A percentile compares a stretch with the other conserved stretches of the same genome.
Conservation (phyloP, 495 filamentous ascomycete species). For the Oleoguttula mirabilis region DNA sequence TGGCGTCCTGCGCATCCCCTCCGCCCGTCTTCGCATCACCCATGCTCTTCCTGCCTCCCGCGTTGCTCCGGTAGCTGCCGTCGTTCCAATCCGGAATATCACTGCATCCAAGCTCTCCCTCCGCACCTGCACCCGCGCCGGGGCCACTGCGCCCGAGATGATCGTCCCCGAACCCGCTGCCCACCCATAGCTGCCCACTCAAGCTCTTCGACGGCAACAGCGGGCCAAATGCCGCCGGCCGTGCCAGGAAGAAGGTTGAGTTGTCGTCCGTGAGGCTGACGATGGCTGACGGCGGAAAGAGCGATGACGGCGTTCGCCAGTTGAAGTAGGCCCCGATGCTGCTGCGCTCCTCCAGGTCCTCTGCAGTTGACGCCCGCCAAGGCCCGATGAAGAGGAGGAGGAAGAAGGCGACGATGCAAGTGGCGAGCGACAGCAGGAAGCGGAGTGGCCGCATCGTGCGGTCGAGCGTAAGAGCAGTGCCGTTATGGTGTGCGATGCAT, state of each 20-base stretch:
- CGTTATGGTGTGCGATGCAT: too few relatives aligned
- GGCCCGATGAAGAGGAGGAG: slow-evolving; percentile 26
- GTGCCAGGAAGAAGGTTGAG: slow-evolving; percentile 85
- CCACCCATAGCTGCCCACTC: slow-evolving; percentile 79
- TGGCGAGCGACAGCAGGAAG: slow-evolving; percentile 29
- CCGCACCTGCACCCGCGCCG: slow-evolving; percentile 36
- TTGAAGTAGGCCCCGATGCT: slow-evolving; percentile 44
- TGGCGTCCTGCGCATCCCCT: background rate
- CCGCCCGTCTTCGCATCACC: slow-evolving; percentile 1
- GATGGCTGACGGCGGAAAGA: slow-evolving; percentile 88
- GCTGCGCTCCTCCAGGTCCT: slow-evolving; percentile 7
- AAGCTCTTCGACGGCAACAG: slow-evolving; percentile 60
- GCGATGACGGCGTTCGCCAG: slow-evolving; percentile 55
- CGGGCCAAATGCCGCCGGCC: slow-evolving; percentile 89
- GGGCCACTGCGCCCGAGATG: slow-evolving; percentile 47
- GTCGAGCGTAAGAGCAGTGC: too few relatives aligned
- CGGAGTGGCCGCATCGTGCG: slow-evolving; percentile 31
- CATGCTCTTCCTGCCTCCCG: slow-evolving; percentile 2
- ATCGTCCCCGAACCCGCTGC: slow-evolving; percentile 77
- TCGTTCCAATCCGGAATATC: slow-evolving; percentile 90
- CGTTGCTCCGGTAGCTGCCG: slow-evolving; percentile 27
- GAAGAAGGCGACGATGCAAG: slow-evolving; percentile 25
- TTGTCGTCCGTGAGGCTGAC: slow-evolving; percentile 97
- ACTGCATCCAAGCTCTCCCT: slow-evolving; percentile 92
- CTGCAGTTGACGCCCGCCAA: slow-evolving; percentile 7